Evolutionary conservation across 1,284 basidiomycete genomes (phyloP).

Genomic region (Pseudozyma pruni): DNA sequence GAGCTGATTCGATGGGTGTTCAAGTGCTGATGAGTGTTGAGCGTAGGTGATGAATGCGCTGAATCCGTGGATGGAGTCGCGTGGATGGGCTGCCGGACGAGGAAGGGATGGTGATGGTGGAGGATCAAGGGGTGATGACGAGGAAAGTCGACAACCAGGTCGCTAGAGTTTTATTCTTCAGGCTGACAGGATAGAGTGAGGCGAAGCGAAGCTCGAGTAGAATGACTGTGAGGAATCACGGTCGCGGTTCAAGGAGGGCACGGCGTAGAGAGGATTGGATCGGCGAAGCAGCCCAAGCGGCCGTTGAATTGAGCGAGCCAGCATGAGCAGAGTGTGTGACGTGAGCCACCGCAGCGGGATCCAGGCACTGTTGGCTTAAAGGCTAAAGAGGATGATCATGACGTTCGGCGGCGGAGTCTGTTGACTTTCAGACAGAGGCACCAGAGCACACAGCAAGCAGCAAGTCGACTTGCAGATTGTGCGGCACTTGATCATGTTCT

Average conservation of each 20-base stretch:
- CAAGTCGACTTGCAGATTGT: too few relatives aligned
- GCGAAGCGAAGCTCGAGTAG: background rate
- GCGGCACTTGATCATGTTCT: background rate
- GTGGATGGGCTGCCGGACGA: background rate
- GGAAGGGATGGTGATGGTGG: background rate
- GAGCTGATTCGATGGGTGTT: constrained; percentile 5
- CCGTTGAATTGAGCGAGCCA: constrained; percentile 12
- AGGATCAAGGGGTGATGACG: constrained; percentile 6
- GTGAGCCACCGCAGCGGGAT: background rate
- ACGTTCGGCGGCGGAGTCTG: too few relatives aligned
- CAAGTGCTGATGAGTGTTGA: background rate
- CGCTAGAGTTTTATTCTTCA: constrained; percentile 13
- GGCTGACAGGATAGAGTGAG: background rate
- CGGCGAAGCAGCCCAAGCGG: constrained; percentile 5
- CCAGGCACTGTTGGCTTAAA: background rate
- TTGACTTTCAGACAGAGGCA: too few relatives aligned
- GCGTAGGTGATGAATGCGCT: constrained; percentile 8
- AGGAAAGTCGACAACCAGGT: too few relatives aligned
- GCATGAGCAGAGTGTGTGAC: background rate
- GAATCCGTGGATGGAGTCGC: background rate
- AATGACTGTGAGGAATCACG: background rate
- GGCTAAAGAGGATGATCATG: background rate
- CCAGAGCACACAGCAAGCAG: too few relatives aligned
- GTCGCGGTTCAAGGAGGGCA: constrained; percentile 1
- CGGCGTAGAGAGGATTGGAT: too few relatives aligned